Conservation (phyloP, 768 basidiomycete genomes). For the Russula sp. region DNA sequence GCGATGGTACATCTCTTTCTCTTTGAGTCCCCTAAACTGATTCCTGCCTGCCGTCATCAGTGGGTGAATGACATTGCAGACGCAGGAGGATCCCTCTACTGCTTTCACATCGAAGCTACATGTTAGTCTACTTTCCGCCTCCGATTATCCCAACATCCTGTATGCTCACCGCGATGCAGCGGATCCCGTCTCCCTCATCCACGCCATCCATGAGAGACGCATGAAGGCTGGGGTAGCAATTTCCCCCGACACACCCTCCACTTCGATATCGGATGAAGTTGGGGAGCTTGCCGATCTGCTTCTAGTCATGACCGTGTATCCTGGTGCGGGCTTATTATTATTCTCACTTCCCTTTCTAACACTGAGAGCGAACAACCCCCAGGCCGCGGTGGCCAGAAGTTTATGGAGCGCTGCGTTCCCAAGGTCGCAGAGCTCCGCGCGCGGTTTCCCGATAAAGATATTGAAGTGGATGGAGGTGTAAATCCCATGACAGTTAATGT, state of each 20-base stretch:
- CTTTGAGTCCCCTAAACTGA: background rate
- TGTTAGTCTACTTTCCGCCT: conserved; percentile 47
- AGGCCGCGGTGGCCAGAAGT: conserved; percentile 96
- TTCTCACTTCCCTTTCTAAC: background rate
- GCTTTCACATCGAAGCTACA: conserved; percentile 95
- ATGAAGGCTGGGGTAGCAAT: conserved; percentile 98
- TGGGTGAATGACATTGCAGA: conserved; percentile 97
- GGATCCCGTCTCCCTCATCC: conserved; percentile 72
- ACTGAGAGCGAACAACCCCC: conserved; percentile 2
- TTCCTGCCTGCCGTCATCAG: conserved; percentile 41
- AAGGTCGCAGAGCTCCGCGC: conserved; percentile 89
- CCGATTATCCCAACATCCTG: background rate
- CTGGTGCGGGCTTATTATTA: conserved; percentile 48
- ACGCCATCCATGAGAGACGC: conserved; percentile 70
- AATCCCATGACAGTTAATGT: conserved; percentile 82
- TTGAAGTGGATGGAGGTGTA: conserved; percentile 98
- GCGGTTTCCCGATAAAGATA: conserved; percentile 91
- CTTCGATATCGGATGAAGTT: conserved; percentile 81
- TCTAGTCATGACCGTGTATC: conserved; percentile 97
- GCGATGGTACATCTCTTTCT: conserved; percentile 13
- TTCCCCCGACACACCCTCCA: conserved; percentile 89
- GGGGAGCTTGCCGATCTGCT: conserved; percentile 89
- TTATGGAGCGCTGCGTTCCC: conserved; percentile 86
- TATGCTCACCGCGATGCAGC: conserved; percentile 41
- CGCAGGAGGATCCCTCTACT: conserved; percentile 92